A percentile compares a stretch with the other conserved stretches of the same genome.
Evolutionary conservation across 306 rosid species (phyloP).

Genomic region (Lathyrus sativus): DNA sequence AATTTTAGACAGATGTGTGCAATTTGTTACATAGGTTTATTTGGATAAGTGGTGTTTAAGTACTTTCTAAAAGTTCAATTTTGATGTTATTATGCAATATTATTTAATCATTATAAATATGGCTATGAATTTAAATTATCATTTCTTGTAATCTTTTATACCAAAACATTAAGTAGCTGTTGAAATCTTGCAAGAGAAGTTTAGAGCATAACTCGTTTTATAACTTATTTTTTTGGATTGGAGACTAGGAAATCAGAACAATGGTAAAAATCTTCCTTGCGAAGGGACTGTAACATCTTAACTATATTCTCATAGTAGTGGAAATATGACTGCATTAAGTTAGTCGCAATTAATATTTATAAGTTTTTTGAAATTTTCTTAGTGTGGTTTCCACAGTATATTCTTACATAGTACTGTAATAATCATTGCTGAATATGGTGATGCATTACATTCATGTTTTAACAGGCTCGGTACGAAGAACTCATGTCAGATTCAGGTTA

Average conservation of each 20-base stretch:
- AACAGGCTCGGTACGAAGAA: slow-evolving; percentile 84
- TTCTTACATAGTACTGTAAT: neutral
- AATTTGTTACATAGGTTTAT: neutral
- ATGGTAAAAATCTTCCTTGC: no score
- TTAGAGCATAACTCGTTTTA: no score
- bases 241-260: no score
- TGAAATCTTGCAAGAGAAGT: no score
- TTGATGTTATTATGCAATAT: neutral
- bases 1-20: neutral
- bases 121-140: no score
- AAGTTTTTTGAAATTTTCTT: neutral
- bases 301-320: neutral
- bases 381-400: neutral
- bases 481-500: slow-evolving; percentile 77
- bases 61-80: slow-evolving; percentile 6
- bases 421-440: neutral
- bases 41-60: neutral
- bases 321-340: neutral
- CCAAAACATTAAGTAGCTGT: no score
- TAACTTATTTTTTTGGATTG: no score
- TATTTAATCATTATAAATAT: no score
- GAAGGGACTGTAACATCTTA: no score
- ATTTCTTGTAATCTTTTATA: no score
- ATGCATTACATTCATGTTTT: neutral
- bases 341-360: neutral